These are phyloP conservation scores for Carallia pectinifolia DNA, from an alignment of 345 rosid species.

Conservation along the genomic window DNA sequence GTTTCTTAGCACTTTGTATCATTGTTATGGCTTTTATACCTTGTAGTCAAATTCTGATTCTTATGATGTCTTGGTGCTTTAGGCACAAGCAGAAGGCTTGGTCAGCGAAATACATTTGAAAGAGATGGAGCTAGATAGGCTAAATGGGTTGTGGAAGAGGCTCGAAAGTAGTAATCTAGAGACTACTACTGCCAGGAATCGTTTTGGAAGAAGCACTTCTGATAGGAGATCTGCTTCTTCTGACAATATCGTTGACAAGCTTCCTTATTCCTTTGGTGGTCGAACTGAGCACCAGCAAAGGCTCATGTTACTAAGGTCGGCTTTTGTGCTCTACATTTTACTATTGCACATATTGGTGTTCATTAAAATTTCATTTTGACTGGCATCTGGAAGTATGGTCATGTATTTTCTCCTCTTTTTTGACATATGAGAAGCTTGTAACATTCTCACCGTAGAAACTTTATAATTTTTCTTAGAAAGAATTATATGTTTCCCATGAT, in stretches of 20 bases:
- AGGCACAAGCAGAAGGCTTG: slow-evolving; percentile 91
- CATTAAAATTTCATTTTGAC: slow-evolving; percentile 85
- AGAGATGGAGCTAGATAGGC: slow-evolving; percentile 70
- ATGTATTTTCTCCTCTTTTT: too few species aligned
- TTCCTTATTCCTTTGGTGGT: slow-evolving; percentile 49
- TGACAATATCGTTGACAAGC: slow-evolving; percentile 53
- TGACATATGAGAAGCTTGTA: neutral
- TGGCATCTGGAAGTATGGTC: neutral
- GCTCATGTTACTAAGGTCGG: slow-evolving; percentile 75
- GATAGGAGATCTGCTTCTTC: slow-evolving; percentile 51
- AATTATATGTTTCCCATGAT: neutral
- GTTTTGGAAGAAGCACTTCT: slow-evolving; percentile 62
- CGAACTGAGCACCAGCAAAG: slow-evolving; percentile 61
- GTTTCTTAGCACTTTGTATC: neutral
- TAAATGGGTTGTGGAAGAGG: slow-evolving; percentile 62
- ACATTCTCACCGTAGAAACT: neutral
- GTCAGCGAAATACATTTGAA: slow-evolving; percentile 67
- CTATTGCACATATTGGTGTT: slow-evolving; percentile 74
- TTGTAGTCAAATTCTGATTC: neutral
- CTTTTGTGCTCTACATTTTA: slow-evolving; percentile 81
- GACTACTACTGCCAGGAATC: slow-evolving; percentile 58
- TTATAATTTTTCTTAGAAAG: neutral
- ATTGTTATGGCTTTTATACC: neutral
- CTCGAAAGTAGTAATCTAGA: slow-evolving; percentile 54
- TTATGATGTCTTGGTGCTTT: slow-evolving; percentile 15